Evolutionary conservation across 2,329 filamentous ascomycete species (phyloP), one percentile per base, ranked within the genome.

Genomic region (Hirsutella thompsonii): DNA sequence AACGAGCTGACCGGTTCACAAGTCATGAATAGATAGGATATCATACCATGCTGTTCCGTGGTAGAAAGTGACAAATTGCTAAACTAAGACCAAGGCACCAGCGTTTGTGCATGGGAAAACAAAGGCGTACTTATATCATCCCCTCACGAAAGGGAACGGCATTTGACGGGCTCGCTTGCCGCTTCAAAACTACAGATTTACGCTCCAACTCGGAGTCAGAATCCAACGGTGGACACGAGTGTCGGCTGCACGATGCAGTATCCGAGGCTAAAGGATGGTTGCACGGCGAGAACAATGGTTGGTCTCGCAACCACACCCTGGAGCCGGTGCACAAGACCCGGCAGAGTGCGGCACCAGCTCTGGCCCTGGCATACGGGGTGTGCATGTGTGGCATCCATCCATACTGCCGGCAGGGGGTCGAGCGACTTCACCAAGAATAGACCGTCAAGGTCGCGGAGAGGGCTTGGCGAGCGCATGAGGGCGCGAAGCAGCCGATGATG

Each of bases 231-330:
- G 32, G 32, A 34, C 32, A 34, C 32, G 32, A 16, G 20, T 16
- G 6, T 16, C 10, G 5, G 14, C 20, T 20, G 18, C 28, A 14
- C 18, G n/a, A 16, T 28, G 19, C 23, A 20, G 18, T 28, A 23
- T 8, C 6, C 28, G 18, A 13, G 9, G 23, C 13, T 21, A 23
- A 30, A 32, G 39, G 41, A 30, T 36, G 41, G 42, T 43, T 36
- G 29, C 42, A 43, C 38, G 13, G 38, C 35, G 34, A 32, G 32
- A 18, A 39, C 8, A 26, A 43, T 28, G 26, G 42, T 37, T 29
- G 38, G 38, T 30, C 35, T 30, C 42, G 38, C 38, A 37, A 38
- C 42, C 41, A 39, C 41, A 43, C 41, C 28, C 41, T 16, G 14
- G n/a, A 18, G 5, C n/a, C n/a, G 36, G 20, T 23, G 16, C 13